Percentiles rank a stretch among this genome's conserved stretches.
Conservation (phyloP, 2,329 filamentous ascomycete genomes). For the Aspergillus persii region DNA sequence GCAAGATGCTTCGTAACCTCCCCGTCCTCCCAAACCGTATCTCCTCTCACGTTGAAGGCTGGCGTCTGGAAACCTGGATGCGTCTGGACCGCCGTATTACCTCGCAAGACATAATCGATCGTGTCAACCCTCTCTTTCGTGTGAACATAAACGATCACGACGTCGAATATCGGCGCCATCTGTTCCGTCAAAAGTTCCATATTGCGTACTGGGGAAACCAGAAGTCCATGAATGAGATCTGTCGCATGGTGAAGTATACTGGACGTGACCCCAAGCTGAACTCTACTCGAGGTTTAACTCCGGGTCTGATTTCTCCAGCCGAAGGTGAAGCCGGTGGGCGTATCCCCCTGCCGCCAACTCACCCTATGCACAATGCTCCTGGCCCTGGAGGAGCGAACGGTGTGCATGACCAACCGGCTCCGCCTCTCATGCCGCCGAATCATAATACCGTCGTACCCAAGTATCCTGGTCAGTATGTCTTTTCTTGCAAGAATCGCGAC, state of each 20-base stretch:
- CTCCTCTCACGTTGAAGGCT: constrained; percentile 22
- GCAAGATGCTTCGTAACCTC: constrained; percentile 11
- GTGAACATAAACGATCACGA: neutral
- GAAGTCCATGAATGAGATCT: constrained; percentile 7
- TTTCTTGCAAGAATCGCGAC: neutral
- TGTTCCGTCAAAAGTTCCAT: constrained; percentile 13
- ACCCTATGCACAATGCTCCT: neutral
- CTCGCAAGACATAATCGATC: constrained; percentile 22
- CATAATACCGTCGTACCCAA: neutral
- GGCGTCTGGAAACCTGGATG: constrained; percentile 27
- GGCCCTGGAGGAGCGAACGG: neutral
- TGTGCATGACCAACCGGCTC: neutral
- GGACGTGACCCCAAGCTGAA: constrained; percentile 13
- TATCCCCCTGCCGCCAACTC: constrained; percentile 4
- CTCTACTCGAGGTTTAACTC: constrained; percentile 17
- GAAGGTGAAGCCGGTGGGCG: constrained; percentile 15
- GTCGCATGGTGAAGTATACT: neutral
- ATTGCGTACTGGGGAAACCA: constrained; percentile 14
- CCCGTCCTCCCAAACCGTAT: constrained; percentile 16
- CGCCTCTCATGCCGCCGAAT: neutral
- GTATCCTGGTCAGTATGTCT: neutral
- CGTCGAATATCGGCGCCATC: constrained; percentile 12
- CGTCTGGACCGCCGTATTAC: constrained; percentile 24
- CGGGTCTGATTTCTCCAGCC: constrained; percentile 14
- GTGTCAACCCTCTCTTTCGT: constrained; percentile 17